These are phyloP conservation scores for Macrocystidia cucumis DNA, from an alignment of 1,284 basidiomycete genomes.

Conservation along the genomic window DNA sequence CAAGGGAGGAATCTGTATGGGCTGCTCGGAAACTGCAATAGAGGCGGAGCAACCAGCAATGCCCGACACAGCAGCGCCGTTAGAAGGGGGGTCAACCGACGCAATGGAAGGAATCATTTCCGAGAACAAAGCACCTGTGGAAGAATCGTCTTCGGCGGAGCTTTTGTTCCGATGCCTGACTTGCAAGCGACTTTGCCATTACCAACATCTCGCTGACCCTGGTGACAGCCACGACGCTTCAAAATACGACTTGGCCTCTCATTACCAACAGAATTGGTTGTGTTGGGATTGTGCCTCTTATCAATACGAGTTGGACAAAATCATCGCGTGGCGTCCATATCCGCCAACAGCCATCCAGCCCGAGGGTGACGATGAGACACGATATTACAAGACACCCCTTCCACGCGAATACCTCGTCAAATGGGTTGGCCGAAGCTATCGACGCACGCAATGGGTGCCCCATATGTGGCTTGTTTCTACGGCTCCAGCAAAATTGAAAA, in stretches of 20 bases:
- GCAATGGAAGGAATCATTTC: not conserved
- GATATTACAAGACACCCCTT: slow-evolving; percentile 51
- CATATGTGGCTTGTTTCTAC: slow-evolving; percentile 81
- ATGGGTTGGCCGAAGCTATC: slow-evolving; percentile 72
- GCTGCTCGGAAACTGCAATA: slow-evolving; percentile 55
- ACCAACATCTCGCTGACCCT: slow-evolving; percentile 62
- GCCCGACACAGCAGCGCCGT: not conserved
- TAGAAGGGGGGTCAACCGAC: not conserved
- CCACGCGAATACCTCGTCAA: slow-evolving; percentile 90
- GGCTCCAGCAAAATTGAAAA: slow-evolving; percentile 53
- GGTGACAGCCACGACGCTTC: slow-evolving; percentile 30
- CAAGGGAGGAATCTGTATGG: slow-evolving; percentile 72
- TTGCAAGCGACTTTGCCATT: slow-evolving; percentile 79
- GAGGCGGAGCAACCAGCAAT: slow-evolving; percentile 29
- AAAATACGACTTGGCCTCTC: slow-evolving; percentile 35
- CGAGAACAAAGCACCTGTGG: not conserved
- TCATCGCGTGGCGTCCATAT: slow-evolving; percentile 86
- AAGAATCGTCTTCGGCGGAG: slow-evolving; percentile 19
- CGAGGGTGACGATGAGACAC: slow-evolving; percentile 29
- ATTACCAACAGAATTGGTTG: slow-evolving; percentile 54
- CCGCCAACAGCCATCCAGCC: slow-evolving; percentile 55
- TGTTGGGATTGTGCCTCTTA: slow-evolving; percentile 80
- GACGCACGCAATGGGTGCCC: slow-evolving; percentile 80
- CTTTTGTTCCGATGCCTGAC: slow-evolving; percentile 75
- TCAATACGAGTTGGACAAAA: slow-evolving; percentile 69